phyloP scores from a whole-genome alignment of 2,329 filamentous ascomycete species.

The Albophoma yamanashiensis region DNA sequence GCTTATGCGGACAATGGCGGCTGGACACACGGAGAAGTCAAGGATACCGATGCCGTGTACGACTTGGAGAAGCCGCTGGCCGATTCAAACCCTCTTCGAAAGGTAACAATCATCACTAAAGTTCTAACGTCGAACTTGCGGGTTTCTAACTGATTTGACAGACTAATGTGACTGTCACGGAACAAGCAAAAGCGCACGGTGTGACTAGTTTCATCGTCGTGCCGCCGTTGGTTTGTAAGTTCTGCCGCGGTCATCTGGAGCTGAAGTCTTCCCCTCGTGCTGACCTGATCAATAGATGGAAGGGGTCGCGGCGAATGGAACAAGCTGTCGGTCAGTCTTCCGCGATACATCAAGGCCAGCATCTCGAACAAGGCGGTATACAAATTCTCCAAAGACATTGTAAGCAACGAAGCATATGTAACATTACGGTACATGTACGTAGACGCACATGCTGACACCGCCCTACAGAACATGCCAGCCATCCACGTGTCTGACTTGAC shows the following conservation, averaged over 20 bases:
- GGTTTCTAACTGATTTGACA: not conserved
- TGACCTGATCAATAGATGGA: not conserved
- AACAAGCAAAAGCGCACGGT: not conserved
- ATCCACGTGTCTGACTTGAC: not conserved
- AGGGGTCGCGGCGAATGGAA: not conserved
- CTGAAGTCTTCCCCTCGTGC: not conserved
- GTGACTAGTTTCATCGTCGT: not conserved
- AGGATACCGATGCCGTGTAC: not conserved
- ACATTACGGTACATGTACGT: not conserved
- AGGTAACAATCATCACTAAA: not conserved
- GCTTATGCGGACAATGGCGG: not conserved
- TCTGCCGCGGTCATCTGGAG: not conserved
- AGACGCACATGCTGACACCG: not conserved
- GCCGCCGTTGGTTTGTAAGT: not conserved
- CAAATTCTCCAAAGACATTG: not conserved
- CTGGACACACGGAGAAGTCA: not conserved
- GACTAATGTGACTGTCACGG: not conserved
- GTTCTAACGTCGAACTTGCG: not conserved
- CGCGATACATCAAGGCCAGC: not conserved
- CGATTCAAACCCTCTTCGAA: not conserved
- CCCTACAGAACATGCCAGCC: not conserved
- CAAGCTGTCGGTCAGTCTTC: not conserved
- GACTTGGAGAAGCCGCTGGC: not conserved
- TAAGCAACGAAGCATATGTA: not conserved
- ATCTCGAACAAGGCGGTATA: not conserved